Conservation (phyloP, 305 asterid species). For the Fraxinus nigra region DNA sequence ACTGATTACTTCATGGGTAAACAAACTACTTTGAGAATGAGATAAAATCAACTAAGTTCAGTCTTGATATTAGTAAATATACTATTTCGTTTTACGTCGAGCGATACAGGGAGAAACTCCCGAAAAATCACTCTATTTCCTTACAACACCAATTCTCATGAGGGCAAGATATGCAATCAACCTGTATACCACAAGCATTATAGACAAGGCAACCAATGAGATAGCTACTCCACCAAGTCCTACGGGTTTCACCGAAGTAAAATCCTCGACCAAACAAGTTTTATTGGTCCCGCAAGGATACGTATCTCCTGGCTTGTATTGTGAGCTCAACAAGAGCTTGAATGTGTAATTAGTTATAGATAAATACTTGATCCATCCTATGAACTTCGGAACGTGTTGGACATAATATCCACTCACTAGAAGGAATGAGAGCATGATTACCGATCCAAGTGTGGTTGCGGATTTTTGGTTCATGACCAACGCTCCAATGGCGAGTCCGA, state of each 20-base stretch:
- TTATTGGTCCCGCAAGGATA: conserved; percentile 14
- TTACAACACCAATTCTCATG: conserved; percentile 22
- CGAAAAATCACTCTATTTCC: not conserved
- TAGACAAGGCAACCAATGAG: conserved; percentile 12
- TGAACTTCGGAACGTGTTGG: conserved; percentile 40
- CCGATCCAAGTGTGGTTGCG: conserved; percentile 41
- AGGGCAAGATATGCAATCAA: conserved; percentile 29
- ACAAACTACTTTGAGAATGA: not conserved
- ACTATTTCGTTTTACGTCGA: not conserved
- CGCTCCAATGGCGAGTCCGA: conserved; percentile 60
- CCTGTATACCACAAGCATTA: conserved; percentile 29
- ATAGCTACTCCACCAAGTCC: conserved; percentile 21
- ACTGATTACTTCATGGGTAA: not conserved
- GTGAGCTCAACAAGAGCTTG: conserved; percentile 24
- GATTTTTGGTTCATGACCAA: conserved; percentile 38
- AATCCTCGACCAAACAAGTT: conserved; percentile 24
- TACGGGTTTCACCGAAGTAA: conserved; percentile 2
- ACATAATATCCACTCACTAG: conserved; percentile 53
- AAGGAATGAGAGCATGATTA: conserved; percentile 34
- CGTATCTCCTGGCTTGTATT: conserved; percentile 8
- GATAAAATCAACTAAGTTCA: not conserved
- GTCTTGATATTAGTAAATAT: not conserved
- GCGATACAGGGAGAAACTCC: not conserved
- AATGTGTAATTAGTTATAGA: conserved; percentile 36
- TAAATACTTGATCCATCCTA: conserved; percentile 45